Conservation (phyloP, 495 filamentous ascomycete species). For the Eremomyces bilateralis region DNA sequence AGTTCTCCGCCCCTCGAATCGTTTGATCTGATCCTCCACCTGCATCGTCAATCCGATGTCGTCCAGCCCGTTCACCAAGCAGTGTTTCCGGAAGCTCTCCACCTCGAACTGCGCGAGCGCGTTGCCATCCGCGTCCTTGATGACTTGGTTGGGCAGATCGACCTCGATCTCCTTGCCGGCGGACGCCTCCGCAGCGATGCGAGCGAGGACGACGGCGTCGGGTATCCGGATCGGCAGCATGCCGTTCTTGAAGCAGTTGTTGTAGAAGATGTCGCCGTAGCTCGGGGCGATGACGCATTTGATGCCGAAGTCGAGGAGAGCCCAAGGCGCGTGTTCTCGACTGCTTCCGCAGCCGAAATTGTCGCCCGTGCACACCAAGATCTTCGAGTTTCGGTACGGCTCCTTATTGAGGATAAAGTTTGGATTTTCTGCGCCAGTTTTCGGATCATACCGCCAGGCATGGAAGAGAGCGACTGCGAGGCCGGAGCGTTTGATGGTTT, state of each 20-base stretch:
- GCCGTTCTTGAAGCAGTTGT: conserved; percentile 99
- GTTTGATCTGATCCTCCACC: conserved; percentile 67
- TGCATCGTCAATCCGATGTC: conserved; percentile 92
- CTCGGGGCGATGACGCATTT: conserved; percentile 79
- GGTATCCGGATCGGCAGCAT: conserved; percentile 77
- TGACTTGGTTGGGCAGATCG: conserved; percentile 66
- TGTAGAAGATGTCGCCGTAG: conserved; percentile 97
- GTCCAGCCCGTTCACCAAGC: conserved; percentile 82
- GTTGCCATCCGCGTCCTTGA: conserved; percentile 54
- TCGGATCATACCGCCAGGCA: conserved; percentile 50
- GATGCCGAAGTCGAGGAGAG: conserved; percentile 89
- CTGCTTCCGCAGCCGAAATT: conserved; percentile 95
- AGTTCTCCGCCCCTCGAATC: conserved; percentile 59
- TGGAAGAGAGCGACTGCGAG: conserved; percentile 76
- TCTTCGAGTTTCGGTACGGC: conserved; percentile 67
- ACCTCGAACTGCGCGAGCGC: conserved; percentile 62
- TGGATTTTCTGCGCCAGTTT: conserved; percentile 44
- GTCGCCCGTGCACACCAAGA: conserved; percentile 75
- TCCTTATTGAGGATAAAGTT: conserved; percentile 83
- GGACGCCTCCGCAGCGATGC: conserved; percentile 57
- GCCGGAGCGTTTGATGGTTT: conserved; percentile 96
- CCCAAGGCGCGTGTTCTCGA: conserved; percentile 94
- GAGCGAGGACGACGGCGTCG: conserved; percentile 32
- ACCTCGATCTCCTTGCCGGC: conserved; percentile 77
- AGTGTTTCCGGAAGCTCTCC: conserved; percentile 83